phyloP scores from a whole-genome alignment of 768 basidiomycete species.

The Russula lepida region DNA sequence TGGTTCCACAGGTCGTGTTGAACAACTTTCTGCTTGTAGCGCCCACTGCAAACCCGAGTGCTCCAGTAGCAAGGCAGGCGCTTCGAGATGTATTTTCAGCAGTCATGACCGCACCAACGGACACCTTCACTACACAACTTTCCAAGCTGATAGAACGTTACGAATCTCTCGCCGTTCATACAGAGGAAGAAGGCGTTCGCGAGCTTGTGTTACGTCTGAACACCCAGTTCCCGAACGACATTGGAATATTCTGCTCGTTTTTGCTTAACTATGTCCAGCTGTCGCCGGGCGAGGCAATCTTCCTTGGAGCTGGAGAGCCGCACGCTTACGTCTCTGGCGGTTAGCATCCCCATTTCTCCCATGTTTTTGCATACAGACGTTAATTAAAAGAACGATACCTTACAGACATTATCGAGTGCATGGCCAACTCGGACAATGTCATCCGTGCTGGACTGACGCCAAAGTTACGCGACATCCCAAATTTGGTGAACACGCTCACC shows the following conservation, averaged over 20 bases:
- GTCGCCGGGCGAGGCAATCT: slow-evolving; percentile 82
- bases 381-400: not conserved
- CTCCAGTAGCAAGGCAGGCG: slow-evolving; percentile 44
- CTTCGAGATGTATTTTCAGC: slow-evolving; percentile 74
- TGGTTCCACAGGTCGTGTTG: slow-evolving; percentile 54
- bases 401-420: slow-evolving; percentile 94
- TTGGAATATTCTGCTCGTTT: slow-evolving; percentile 89
- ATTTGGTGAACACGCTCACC: slow-evolving; percentile 79
- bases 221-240: slow-evolving; percentile 80
- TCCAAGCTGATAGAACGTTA: slow-evolving; percentile 55
- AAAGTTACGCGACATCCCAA: slow-evolving; percentile 89
- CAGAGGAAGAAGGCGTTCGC: slow-evolving; percentile 40
- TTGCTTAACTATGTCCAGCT: slow-evolving; percentile 80
- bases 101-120: slow-evolving; percentile 71
- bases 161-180: slow-evolving; percentile 32
- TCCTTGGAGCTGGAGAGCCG: slow-evolving; percentile 91
- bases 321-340: slow-evolving; percentile 95
- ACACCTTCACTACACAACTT: slow-evolving; percentile 46
- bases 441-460: slow-evolving; percentile 97
- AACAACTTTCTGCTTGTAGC: slow-evolving; percentile 44
- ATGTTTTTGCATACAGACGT: not conserved
- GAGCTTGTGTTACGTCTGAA: slow-evolving; percentile 57
- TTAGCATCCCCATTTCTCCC: slow-evolving; percentile 29
- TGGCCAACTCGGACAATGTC: slow-evolving; percentile 99
- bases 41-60: slow-evolving; percentile 35